A percentile compares a stretch with the other conserved stretches of the same genome.
Evolutionary conservation across 768 basidiomycete genomes (phyloP).

Genomic region (Neoboletus brunneissimus): DNA sequence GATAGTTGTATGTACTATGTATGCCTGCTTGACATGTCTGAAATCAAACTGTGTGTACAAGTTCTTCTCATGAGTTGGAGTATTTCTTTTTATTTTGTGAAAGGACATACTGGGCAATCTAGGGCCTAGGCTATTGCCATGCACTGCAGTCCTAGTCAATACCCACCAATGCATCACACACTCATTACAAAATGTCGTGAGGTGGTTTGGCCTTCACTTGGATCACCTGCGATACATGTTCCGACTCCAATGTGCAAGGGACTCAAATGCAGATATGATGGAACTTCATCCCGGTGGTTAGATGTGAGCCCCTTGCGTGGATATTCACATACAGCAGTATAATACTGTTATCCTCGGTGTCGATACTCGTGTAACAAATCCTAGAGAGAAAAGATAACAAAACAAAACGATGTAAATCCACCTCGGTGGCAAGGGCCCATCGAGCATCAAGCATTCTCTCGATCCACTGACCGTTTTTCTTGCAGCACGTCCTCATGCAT

Average conservation of each 20-base stretch:
- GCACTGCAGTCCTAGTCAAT: too few relatives aligned
- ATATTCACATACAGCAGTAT: neutral
- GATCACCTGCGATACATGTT: neutral
- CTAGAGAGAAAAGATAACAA: too few relatives aligned
- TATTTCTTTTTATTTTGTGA: neutral
- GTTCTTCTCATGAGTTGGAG: neutral
- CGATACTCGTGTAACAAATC: neutral
- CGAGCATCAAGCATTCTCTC: neutral
- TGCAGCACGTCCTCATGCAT: neutral
- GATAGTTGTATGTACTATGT: neutral
- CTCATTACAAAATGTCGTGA: neutral
- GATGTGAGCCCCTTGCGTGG: neutral
- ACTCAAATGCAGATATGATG: neutral
- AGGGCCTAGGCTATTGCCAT: too few relatives aligned
- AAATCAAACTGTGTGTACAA: neutral
- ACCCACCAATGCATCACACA: neutral
- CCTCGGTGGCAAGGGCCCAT: too few relatives aligned
- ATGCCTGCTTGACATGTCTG: neutral
- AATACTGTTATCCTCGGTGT: neutral
- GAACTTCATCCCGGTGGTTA: neutral
- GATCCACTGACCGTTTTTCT: slow-evolving; percentile 8
- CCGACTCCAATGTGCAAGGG: neutral
- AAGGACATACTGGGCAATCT: too few relatives aligned
- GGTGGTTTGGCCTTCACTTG: neutral
- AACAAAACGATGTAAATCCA: neutral